A percentile compares a stretch with the other conserved stretches of the same genome.
These are phyloP conservation scores for Dactylis glomerata DNA, from an alignment of 176 grass and related monocot genomes.

Conservation along the genomic window DNA sequence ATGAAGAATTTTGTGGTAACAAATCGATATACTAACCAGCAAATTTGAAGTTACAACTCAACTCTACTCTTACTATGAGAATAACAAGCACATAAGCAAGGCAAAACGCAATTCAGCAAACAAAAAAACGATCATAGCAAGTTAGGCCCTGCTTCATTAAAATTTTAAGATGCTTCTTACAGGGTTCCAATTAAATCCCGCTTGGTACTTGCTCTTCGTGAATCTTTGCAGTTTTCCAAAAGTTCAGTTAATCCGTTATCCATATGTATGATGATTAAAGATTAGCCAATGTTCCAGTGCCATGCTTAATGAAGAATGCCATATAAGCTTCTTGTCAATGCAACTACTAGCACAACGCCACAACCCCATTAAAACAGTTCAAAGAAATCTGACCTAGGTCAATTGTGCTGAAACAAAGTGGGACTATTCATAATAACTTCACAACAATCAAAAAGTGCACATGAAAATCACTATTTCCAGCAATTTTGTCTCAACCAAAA, in stretches of 20 bases:
- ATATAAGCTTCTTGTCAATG: background rate
- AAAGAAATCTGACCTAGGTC: background rate
- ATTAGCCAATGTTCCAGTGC: background rate
- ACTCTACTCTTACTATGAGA: background rate
- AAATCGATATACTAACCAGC: background rate
- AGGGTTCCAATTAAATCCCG: background rate
- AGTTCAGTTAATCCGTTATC: background rate
- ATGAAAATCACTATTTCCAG: background rate
- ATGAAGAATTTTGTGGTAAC: background rate
- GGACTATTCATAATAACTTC: background rate
- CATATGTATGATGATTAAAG: background rate
- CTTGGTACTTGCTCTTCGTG: background rate
- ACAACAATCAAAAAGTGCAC: background rate
- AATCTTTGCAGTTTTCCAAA: background rate
- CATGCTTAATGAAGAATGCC: background rate
- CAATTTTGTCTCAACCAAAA: background rate
- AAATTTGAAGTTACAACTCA: slow-evolving; percentile 6
- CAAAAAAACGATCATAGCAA: background rate
- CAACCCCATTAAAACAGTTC: background rate
- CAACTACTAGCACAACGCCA: background rate
- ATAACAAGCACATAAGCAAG: background rate
- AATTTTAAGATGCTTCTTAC: background rate
- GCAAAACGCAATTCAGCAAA: background rate
- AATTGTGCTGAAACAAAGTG: background rate
- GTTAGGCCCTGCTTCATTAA: background rate